phyloP scores from a whole-genome alignment of 768 basidiomycete species.

The Dentipellis fragilis region DNA sequence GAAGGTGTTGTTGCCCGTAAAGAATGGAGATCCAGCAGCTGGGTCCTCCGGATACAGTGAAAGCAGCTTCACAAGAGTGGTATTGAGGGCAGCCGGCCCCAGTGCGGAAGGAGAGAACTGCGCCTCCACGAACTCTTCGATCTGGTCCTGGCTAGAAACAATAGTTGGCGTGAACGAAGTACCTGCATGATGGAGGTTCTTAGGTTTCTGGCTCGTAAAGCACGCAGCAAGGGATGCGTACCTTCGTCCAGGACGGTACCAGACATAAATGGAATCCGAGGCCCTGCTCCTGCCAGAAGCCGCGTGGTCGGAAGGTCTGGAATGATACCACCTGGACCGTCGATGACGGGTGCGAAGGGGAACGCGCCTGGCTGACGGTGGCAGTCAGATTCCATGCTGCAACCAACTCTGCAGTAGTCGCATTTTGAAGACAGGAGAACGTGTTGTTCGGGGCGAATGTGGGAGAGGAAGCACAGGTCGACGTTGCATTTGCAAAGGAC shows the following conservation, averaged over 20 bases:
- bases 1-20: conserved; percentile 35
- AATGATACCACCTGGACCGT: conserved; percentile 30
- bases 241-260: conserved; percentile 39
- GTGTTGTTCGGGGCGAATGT: conserved; percentile 18
- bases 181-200: conserved; percentile 14
- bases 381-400: conserved; percentile 9
- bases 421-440: conserved; percentile 23
- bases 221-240: conserved; percentile 9
- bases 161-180: conserved; percentile 25
- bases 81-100: conserved; percentile 6
- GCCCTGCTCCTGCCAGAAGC: conserved; percentile 22
- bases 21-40: conserved; percentile 34
- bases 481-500: conserved; percentile 27
- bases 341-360: conserved; percentile 30
- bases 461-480: conserved; percentile 23
- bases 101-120: conserved; percentile 10
- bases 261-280: conserved; percentile 33
- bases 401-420: conserved; percentile 11
- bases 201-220: background rate
- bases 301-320: conserved; percentile 30
- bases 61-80: conserved; percentile 20
- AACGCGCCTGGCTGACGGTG: conserved; percentile 19
- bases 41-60: conserved; percentile 33
- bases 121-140: conserved; percentile 2
- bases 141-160: background rate